These are phyloP conservation scores for Fimicolochytrium jonesii DNA, from an alignment of 192 early-diverging fungal genomes.

Conservation along the genomic window DNA sequence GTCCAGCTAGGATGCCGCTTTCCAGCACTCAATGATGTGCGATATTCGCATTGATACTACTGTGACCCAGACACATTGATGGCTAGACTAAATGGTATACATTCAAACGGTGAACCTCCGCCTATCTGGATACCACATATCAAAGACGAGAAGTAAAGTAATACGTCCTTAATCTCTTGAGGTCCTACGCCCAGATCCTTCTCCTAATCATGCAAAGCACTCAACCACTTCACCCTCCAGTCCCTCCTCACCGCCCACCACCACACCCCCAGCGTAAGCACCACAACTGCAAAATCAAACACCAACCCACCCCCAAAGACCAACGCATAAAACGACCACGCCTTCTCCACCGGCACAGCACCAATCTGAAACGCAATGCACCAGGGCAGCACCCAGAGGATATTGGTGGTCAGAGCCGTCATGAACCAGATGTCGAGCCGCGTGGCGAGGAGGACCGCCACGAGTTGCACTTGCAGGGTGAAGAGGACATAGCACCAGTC, in stretches of 20 bases:
- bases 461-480: conserved; percentile 10
- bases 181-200: no score
- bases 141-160: no score
- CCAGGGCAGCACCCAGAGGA: conserved; percentile 31
- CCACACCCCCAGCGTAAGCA: conserved; percentile 14
- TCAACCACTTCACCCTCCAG: neutral
- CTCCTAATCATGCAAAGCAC: conserved; percentile 1
- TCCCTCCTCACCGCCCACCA: conserved; percentile 3
- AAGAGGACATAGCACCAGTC: conserved; percentile 28
- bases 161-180: no score
- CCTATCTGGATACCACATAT: no score
- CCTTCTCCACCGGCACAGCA: conserved; percentile 1
- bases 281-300: conserved; percentile 1
- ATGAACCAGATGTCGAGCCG: conserved; percentile 19
- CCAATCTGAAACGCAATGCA: conserved; percentile 3
- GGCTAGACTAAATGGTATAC: no score
- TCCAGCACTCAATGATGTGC: no score
- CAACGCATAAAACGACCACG: conserved; percentile 24
- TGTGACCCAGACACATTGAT: no score
- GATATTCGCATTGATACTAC: no score
- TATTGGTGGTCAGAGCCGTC: conserved; percentile 18
- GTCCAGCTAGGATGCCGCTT: no score
- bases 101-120: no score
- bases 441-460: conserved; percentile 23
- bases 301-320: conserved; percentile 30